Conservation (phyloP, 2,329 filamentous ascomycete species). For the Macrophomina tecta region DNA sequence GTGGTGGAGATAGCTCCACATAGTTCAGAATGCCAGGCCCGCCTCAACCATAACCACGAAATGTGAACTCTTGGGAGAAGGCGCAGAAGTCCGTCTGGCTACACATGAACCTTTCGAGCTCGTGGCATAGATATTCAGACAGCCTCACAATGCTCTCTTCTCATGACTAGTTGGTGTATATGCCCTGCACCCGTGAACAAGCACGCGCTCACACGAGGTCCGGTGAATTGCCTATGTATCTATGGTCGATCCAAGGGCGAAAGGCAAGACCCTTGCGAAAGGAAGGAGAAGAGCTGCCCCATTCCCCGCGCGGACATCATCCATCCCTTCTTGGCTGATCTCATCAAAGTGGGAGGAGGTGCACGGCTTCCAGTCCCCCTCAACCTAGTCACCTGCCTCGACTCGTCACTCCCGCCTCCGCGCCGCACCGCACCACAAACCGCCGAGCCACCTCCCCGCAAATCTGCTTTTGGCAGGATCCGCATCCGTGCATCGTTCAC, state of each 20-base stretch:
- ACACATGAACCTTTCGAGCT: neutral
- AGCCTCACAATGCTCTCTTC: neutral
- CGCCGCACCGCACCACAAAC: neutral
- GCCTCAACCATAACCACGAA: neutral
- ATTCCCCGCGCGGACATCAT: neutral
- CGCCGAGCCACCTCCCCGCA: slow-evolving; percentile 1
- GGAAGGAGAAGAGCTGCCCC: neutral
- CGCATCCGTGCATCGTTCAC: neutral
- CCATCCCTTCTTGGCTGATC: slow-evolving; percentile 4
- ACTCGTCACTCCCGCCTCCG: neutral
- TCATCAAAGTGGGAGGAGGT: neutral
- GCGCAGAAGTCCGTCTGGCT: neutral
- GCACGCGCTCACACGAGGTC: neutral
- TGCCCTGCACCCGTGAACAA: neutral
- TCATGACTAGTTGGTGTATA: neutral
- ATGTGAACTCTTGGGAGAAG: neutral
- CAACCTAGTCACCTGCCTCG: neutral
- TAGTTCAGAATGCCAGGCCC: slow-evolving; percentile 5
- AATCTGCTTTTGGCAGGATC: slow-evolving; percentile 4
- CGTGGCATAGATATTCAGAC: neutral
- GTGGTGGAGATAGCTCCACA: neutral
- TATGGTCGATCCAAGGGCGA: slow-evolving; percentile 10
- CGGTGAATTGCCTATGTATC: neutral
- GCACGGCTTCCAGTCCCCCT: neutral
- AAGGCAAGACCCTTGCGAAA: neutral